Base-by-base conservation (phyloP, 176 grass and related monocot species). In the Triticum dicoccoides region DNA sequence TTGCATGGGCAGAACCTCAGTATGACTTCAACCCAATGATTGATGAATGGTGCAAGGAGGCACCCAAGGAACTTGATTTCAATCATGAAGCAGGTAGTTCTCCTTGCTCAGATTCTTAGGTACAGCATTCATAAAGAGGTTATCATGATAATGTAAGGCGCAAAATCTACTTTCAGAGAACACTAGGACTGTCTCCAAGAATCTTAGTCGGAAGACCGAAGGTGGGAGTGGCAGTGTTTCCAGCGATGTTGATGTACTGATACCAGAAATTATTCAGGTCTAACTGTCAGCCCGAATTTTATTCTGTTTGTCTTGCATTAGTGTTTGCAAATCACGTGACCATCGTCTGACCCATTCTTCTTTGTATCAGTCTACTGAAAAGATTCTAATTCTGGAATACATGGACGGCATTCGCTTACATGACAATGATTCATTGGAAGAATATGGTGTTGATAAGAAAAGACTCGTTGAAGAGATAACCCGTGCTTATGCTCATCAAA, bases 251-350 rank as follows among this genome's bases (percentile, higher is more conserved):
- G 86, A 94, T 75, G 68, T 98, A 66, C 76, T 98, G 38, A 92
- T 98, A 82, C 97, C 97, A 86, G 97, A 98, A 92, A 61, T 98
- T 91, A 90, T 98, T 83, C 94, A 96, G 97, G 97, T 98, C 68
- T 65, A 82, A 68, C 20, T 68, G 18, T 64, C 38, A 34, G 58
- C 79, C 80, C 17, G 0, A 20, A 78, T 69, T 65, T 83, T 78
- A 76, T 79, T 80, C 51, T 70, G 38, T 73, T 79, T 82, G 4
- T 86, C 11, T 89, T 27, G 9, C 79, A 17, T 76, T 72, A 68
- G 13, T 59, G 67, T 83, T 81, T 64, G 42, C 10, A 76, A 74
- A 73, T 89, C 44, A 83, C 6, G 24, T 74, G 80, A 86, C 33
- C 51, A 82, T 77, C 33, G 35, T 77, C 61, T 90, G 54, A 86